Evolutionary conservation across 2,329 filamentous ascomycete genomes (phyloP).

Genomic region (Penicillium sp.): DNA sequence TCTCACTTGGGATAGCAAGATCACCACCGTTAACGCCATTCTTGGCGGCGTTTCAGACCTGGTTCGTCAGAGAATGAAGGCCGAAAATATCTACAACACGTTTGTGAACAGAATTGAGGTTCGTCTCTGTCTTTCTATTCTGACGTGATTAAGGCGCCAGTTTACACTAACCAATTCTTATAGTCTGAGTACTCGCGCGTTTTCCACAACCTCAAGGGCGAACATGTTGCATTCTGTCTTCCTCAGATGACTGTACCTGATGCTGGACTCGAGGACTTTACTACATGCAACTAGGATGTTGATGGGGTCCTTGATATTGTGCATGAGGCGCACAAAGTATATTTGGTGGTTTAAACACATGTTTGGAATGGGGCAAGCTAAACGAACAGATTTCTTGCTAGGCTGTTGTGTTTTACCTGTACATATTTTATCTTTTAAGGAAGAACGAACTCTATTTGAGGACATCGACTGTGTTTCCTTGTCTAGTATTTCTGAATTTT

Average conservation of each 20-base stretch:
- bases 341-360: too few species aligned
- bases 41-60: conserved; percentile 44
- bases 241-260: conserved; percentile 9
- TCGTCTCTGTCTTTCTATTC: neutral
- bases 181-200: conserved; percentile 14
- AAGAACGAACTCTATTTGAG: too few species aligned
- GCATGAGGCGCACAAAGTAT: neutral
- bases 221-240: conserved; percentile 16
- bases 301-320: neutral
- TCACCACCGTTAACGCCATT: conserved; percentile 45
- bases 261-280: conserved; percentile 7
- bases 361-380: too few species aligned
- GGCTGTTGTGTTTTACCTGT: too few species aligned
- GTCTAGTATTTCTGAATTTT: too few species aligned
- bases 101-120: conserved; percentile 26
- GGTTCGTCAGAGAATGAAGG: conserved; percentile 43
- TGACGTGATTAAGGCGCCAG: too few species aligned
- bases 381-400: too few species aligned
- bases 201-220: conserved; percentile 16
- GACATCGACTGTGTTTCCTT: too few species aligned
- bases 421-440: too few species aligned
- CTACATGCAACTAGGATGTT: neutral
- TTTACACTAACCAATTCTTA: neutral
- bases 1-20: conserved; percentile 50
- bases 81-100: conserved; percentile 42